Evolutionary conservation across 2,329 filamentous ascomycete genomes (phyloP).

Genomic region (Penicillium psychrosexuale): DNA sequence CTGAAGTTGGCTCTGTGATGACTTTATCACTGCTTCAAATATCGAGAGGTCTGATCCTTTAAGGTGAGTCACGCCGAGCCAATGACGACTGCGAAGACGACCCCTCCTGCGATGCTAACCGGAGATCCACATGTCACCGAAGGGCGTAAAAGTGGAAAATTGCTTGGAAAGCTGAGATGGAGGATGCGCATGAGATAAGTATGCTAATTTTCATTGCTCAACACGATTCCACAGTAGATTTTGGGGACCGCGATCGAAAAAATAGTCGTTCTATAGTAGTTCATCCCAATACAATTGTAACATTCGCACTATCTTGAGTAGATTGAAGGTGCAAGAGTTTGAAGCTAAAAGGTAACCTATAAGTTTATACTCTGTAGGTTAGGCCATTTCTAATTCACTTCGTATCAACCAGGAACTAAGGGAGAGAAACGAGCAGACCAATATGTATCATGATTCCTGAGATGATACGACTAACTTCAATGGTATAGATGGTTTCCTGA

Average conservation of each 20-base stretch:
- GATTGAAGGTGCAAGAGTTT: background rate
- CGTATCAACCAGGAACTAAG: background rate
- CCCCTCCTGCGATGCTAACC: background rate
- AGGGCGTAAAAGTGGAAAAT: slow-evolving; percentile 24
- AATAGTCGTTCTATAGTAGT: background rate
- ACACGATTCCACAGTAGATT: background rate
- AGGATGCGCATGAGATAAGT: background rate
- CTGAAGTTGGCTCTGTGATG: background rate
- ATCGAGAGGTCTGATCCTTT: background rate
- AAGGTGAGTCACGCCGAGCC: slow-evolving; percentile 3
- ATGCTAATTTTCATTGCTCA: background rate
- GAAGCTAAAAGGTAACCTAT: background rate
- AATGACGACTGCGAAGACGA: background rate
- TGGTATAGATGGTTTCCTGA: background rate
- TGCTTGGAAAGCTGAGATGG: background rate
- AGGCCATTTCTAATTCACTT: background rate
- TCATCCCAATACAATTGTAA: background rate
- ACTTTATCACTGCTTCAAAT: background rate
- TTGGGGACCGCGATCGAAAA: background rate
- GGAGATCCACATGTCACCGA: slow-evolving; percentile 7
- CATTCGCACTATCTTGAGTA: background rate
- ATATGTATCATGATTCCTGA: background rate
- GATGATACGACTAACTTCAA: background rate
- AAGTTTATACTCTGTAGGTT: background rate
- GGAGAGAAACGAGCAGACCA: background rate